Evolutionary conservation across 2,329 filamentous ascomycete species (phyloP), one percentile per base, ranked within the genome.

Genomic region (Colletotrichum sp.): DNA sequence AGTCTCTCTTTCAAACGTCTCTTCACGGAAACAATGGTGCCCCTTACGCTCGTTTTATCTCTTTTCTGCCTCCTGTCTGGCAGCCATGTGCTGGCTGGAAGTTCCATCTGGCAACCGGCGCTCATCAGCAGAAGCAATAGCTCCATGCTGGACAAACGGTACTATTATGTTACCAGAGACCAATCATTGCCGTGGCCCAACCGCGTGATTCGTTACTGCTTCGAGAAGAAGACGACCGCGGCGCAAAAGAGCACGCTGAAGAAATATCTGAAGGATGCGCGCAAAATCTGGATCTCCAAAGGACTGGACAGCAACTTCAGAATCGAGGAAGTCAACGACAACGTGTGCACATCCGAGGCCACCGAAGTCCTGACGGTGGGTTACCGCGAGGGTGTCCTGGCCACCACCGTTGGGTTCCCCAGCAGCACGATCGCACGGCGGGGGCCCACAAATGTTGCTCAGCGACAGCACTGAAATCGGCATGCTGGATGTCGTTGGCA

Each of bases 401-500:
- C 44, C n/a, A 52, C 44, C n/a, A 52, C 44, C 44, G 44, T 52
- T 52, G 44, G 44, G 10, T 52, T 52, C 44, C n/a, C 10, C 44
- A 21, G 10, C 44, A 21, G 6, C 44, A 36, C 34, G 34, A 36
- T 36, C 34, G 24, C 24, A 24, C 24, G 34, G 34, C 15, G 34
- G 34, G 4, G 55, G 55, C 24, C 24, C 55, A 26, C 4, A 70
- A 30, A 69, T 79, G 64, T 39, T 55, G 26, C 68, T 68, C 76
- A 76, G 74, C 67, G 55, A 72, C 21, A 39, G 60, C 15, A 60
- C 66, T 63, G 59, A 52, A n/a, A 32, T 78, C 21, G 24, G 52
- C 39, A 72, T 67, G 34, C 70, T 73, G n/a, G 34, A 78, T 13
- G 28, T 72, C 70, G 36, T 68, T 49, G 13, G 64, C 52, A 81